phyloP scores from a whole-genome alignment of 768 basidiomycete genomes.

The Auriscalpium microsporum region DNA sequence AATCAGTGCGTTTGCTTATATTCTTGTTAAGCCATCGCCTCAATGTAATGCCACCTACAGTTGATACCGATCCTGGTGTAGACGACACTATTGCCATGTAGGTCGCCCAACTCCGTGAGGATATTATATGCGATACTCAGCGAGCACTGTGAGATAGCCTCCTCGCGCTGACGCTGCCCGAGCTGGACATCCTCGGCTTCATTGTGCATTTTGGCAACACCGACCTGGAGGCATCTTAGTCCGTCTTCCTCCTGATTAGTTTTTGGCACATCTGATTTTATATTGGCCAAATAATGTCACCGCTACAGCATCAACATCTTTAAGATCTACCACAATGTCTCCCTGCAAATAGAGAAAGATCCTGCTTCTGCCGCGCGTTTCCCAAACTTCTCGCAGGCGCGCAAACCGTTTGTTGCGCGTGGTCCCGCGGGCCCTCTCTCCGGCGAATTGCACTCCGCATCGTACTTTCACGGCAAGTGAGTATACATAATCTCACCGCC shows the following conservation, averaged over 20 bases:
- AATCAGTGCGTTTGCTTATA: background rate
- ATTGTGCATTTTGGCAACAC: constrained; percentile 78
- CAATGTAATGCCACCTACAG: constrained; percentile 26
- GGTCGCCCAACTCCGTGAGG: constrained; percentile 16
- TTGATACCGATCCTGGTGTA: constrained; percentile 83
- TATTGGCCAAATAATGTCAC: background rate
- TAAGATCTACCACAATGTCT: constrained; percentile 65
- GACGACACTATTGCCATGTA: constrained; percentile 78
- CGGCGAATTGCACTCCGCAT: constrained; percentile 65
- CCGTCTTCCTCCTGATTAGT: constrained; percentile 21
- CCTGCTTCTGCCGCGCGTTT: constrained; percentile 51
- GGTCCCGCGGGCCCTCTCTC: constrained; percentile 62
- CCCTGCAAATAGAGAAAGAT: constrained; percentile 44
- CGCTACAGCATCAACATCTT: constrained; percentile 55
- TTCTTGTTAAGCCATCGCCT: background rate
- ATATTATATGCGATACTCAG: background rate
- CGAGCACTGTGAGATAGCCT: constrained; percentile 39
- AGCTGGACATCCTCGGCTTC: constrained; percentile 71
- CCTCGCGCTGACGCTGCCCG: constrained; percentile 74
- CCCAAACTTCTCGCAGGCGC: constrained; percentile 43
- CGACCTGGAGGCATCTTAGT: constrained; percentile 54
- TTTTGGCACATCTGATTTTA: background rate
- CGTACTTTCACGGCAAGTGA: constrained; percentile 79
- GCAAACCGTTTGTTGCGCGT: constrained; percentile 53
- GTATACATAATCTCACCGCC: constrained; percentile 8